Percentiles rank a stretch among this genome's conserved stretches.
Evolutionary conservation across 805 yeast species (phyloP).

Genomic region (Metschnikowia lochheadii): DNA sequence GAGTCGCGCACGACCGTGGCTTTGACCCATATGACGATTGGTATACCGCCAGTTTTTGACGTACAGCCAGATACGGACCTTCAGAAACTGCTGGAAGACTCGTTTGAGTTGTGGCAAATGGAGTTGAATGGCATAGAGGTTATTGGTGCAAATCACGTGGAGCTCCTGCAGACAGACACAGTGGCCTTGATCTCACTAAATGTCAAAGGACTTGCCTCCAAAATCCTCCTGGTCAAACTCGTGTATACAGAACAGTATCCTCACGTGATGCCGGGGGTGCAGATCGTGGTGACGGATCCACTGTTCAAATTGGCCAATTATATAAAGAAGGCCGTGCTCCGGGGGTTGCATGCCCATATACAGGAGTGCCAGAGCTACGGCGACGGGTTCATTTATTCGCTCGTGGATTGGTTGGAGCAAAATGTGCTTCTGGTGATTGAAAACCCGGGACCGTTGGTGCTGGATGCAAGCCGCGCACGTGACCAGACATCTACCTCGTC

Average conservation of each 20-base stretch:
- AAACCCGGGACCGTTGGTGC: constrained; percentile 66
- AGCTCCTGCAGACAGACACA: constrained; percentile 21
- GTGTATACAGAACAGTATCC: constrained; percentile 52
- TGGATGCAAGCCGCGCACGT: neutral
- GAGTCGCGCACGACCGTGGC: constrained; percentile 50
- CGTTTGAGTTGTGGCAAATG: constrained; percentile 58
- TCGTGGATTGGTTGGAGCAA: constrained; percentile 77
- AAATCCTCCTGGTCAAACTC: constrained; percentile 20
- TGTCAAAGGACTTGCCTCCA: constrained; percentile 5
- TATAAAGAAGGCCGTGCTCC: constrained; percentile 55
- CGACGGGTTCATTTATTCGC: constrained; percentile 60
- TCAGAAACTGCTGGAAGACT: constrained; percentile 20
- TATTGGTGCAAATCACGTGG: constrained; percentile 50
- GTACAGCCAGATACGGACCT: neutral
- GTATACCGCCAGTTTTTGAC: neutral
- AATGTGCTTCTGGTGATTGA: constrained; percentile 54
- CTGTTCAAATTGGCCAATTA: constrained; percentile 62
- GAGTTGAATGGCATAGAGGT: constrained; percentile 67
- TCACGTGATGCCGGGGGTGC: constrained; percentile 62
- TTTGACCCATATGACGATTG: constrained; percentile 35
- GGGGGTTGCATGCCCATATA: constrained; percentile 44
- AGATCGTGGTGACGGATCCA: constrained; percentile 36
- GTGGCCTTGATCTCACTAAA: constrained; percentile 12
- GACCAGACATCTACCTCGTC: neutral
- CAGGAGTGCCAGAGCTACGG: constrained; percentile 51